phyloP scores from a whole-genome alignment of 768 basidiomycete species.

The Pisolithus albus region DNA sequence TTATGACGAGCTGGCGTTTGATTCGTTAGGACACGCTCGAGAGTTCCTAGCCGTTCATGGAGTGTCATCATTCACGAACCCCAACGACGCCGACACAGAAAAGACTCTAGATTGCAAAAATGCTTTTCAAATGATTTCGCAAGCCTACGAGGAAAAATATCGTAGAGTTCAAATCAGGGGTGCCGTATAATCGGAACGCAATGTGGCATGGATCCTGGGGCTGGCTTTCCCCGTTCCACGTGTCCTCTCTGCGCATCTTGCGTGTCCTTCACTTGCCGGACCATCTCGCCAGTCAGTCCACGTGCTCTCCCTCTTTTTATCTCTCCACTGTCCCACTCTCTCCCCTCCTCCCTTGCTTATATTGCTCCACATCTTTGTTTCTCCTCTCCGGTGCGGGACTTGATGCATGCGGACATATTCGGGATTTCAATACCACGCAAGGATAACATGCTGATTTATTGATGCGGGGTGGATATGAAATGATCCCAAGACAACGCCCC shows the following conservation, averaged over 20 bases:
- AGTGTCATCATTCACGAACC: constrained; percentile 60
- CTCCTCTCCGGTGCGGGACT: constrained; percentile 10
- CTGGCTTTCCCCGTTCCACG: neutral
- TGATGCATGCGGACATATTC: neutral
- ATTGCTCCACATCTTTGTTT: constrained; percentile 8
- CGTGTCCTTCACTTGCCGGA: no score
- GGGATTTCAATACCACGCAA: neutral
- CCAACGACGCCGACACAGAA: constrained; percentile 51
- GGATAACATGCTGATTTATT: neutral
- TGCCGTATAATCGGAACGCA: constrained; percentile 54
- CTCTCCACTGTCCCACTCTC: neutral
- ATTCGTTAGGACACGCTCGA: constrained; percentile 51
- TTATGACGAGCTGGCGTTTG: constrained; percentile 79
- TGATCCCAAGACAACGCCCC: neutral
- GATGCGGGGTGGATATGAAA: neutral
- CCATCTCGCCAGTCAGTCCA: neutral
- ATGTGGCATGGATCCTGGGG: neutral
- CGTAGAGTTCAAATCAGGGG: constrained; percentile 87
- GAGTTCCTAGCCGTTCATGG: constrained; percentile 67
- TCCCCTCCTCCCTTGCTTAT: neutral
- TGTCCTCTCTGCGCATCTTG: no score
- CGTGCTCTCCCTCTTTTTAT: neutral
- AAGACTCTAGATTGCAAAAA: constrained; percentile 70
- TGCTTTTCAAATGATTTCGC: constrained; percentile 47
- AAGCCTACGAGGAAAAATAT: constrained; percentile 74